Percentiles rank a stretch among this genome's conserved stretches.
phyloP scores from a whole-genome alignment of 805 yeast species.

The Suhomyces sp. region DNA sequence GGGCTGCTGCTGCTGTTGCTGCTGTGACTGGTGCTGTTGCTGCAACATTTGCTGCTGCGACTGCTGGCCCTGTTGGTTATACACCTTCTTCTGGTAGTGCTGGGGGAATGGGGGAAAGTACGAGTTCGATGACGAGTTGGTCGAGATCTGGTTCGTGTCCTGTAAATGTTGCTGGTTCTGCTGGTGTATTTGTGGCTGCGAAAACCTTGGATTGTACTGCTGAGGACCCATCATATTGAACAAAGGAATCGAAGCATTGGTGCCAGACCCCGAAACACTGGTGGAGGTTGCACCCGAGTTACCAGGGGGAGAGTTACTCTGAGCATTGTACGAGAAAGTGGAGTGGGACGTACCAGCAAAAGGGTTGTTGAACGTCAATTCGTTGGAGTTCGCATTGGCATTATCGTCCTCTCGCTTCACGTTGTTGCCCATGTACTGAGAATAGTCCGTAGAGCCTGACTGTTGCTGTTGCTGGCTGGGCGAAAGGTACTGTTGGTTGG shows the following conservation, averaged over 20 bases:
- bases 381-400: constrained; percentile 5
- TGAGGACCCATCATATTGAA: constrained; percentile 4
- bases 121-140: constrained; percentile 1
- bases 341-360: constrained; percentile 13
- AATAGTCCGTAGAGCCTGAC: neutral
- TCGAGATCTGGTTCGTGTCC: neutral
- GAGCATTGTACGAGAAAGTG: constrained; percentile 1
- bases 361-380: constrained; percentile 20
- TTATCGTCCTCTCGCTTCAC: constrained; percentile 14
- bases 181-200: constrained; percentile 1
- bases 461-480: constrained; percentile 7
- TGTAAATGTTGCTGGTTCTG: neutral
- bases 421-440: neutral
- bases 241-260: constrained; percentile 1
- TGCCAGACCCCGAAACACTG: neutral
- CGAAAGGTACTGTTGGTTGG: constrained; percentile 7
- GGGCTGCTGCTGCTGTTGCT: constrained; percentile 3
- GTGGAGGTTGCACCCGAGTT: neutral
- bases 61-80: neutral
- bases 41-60: constrained; percentile 1
- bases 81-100: constrained; percentile 7
- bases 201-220: constrained; percentile 1
- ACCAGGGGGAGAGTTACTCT: neutral
- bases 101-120: constrained; percentile 9
- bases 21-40: neutral